Base-by-base conservation (phyloP, 345 rosid species). In the Gynandropsis gynandra region DNA sequence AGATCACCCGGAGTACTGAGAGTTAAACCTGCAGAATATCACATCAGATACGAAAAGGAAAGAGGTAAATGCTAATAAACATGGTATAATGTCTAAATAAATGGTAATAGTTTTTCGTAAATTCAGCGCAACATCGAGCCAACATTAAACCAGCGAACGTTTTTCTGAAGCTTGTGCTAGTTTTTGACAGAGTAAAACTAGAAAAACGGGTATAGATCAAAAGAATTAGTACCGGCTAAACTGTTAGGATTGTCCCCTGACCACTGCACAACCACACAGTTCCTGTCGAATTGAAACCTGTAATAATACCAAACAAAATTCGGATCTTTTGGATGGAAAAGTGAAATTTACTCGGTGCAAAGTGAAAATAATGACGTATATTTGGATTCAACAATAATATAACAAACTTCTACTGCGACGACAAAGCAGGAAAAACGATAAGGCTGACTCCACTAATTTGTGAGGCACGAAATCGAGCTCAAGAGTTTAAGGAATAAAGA, bases 231-330 rank as follows among this genome's bases (percentile, higher is more conserved):
- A 85, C 98, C 96, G 69, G 98, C 98, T 67, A 92, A 79, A 69
- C 98, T 92, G 75, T 84, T 87, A 37, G 98, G 98, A 54, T 92
- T 92, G 75, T 92, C 98, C 73, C 96, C 98, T 33, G 98, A 87
- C 87, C 98, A 87, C 66, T 92, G 96, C 64, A 87, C 72, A 33
- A 79, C 87, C 74, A 79, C 62, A 61, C 98, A 92, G 31, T 77
- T 62, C 69, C 80, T 71, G 27, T 59, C 62, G 66, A 92, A 92
- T 52, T 78, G 72, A 43, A 47, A 87, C 76, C 98, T 92, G 74
- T 63, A 74, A 41, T 16, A 35, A 59, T 10, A 53, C 24, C 53
- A 39, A 29, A 52, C 32, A 0, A 7, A 39, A 13, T 4, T 27
- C 10, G 4, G 18, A 39, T 40, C 54, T 27, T 9, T 14, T 35